A percentile compares a stretch with the other conserved stretches of the same genome.
Conservation (phyloP, 495 filamentous ascomycete species). For the Usnea hakonensis region DNA sequence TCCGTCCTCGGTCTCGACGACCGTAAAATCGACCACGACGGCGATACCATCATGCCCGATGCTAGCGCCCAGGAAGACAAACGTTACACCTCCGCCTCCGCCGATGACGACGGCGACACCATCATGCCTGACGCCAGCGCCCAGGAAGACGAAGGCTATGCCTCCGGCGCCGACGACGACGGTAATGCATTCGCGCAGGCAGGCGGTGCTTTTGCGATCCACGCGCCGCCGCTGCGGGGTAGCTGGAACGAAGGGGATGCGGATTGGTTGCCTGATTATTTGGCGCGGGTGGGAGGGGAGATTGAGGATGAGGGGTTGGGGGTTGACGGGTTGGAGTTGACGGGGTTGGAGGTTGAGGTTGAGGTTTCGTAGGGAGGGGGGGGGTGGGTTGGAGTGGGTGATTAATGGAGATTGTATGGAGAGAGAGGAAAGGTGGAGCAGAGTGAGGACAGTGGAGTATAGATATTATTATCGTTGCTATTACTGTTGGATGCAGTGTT, state of each 20-base stretch:
- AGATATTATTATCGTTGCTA: neutral
- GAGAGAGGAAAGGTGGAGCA: neutral
- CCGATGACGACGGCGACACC: neutral
- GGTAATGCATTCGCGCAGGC: constrained; percentile 3
- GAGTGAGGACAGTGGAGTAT: neutral
- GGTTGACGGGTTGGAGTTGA: constrained; percentile 7
- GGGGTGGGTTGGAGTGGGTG: neutral
- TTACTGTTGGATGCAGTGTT: too few relatives aligned
- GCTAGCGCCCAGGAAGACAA: constrained; percentile 8
- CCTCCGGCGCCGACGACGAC: too few relatives aligned
- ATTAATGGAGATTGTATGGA: neutral
- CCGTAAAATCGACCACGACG: neutral
- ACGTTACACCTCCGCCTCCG: constrained; percentile 8
- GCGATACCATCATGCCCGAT: constrained; percentile 3
- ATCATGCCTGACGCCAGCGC: neutral
- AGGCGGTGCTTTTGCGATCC: constrained; percentile 12
- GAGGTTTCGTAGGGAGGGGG: neutral
- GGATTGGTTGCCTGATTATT: constrained; percentile 19
- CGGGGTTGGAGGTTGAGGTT: constrained; percentile 17
- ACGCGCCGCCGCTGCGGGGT: constrained; percentile 14
- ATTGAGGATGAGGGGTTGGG: constrained; percentile 11
- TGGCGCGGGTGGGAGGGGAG: constrained; percentile 2
- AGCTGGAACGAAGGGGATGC: constrained; percentile 13
- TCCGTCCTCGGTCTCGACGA: neutral
- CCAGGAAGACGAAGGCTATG: constrained; percentile 14